Evolutionary conservation across 1,284 basidiomycete genomes (phyloP).

Genomic region (Inonotus obliquus): DNA sequence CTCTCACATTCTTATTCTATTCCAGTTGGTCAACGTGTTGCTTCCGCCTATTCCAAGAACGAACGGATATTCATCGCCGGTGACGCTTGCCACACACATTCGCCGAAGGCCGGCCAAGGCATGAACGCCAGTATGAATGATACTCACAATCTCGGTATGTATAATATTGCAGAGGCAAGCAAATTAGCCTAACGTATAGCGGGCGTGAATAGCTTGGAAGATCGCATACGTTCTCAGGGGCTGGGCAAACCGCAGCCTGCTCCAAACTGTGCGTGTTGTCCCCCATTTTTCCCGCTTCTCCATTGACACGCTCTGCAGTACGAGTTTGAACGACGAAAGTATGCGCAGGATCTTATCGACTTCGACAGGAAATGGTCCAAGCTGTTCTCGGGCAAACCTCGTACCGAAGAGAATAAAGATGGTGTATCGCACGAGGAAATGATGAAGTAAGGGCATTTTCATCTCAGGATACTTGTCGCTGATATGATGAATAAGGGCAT

Average conservation of each 20-base stretch:
- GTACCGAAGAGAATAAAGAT: constrained; percentile 46
- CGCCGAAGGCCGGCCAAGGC: constrained; percentile 72
- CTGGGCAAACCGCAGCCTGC: constrained; percentile 57
- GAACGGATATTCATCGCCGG: constrained; percentile 82
- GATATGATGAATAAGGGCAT: constrained; percentile 36
- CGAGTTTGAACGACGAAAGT: constrained; percentile 66
- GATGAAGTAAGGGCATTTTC: constrained; percentile 38
- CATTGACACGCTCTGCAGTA: constrained; percentile 42
- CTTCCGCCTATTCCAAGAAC: constrained; percentile 57
- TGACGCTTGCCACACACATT: constrained; percentile 82
- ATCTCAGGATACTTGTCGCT: not conserved
- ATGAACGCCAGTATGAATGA: constrained; percentile 86
- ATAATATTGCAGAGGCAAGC: not conserved
- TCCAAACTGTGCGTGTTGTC: constrained; percentile 58
- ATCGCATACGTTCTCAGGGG: constrained; percentile 68
- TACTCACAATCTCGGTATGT: constrained; percentile 66
- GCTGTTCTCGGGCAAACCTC: constrained; percentile 74
- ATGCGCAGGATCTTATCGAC: constrained; percentile 74
- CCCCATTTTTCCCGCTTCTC: not conserved
- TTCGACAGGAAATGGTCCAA: constrained; percentile 75
- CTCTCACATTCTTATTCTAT: not conserved
- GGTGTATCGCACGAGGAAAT: constrained; percentile 69
- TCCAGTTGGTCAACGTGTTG: constrained; percentile 71
- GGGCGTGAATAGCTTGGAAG: constrained; percentile 60
- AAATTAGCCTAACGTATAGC: not conserved